These are phyloP conservation scores for Candida tammaniensis DNA, from an alignment of 805 yeast species.

Conservation along the genomic window DNA sequence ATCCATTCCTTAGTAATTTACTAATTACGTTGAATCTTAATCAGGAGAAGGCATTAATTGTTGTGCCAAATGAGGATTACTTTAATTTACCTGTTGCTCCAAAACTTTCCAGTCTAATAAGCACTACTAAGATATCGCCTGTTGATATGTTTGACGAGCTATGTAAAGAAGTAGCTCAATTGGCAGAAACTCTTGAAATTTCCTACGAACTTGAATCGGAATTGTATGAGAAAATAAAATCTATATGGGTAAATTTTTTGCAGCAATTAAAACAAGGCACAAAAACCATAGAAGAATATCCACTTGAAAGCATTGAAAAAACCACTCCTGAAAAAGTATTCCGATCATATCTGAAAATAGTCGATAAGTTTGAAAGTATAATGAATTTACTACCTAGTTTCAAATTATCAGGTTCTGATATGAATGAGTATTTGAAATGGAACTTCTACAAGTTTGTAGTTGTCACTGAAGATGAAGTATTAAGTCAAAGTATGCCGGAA, in stretches of 20 bases:
- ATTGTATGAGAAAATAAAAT: background rate
- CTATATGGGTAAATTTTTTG: background rate
- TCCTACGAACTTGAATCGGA: background rate
- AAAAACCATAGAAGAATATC: background rate
- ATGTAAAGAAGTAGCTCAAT: background rate
- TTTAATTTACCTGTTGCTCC: slow-evolving; percentile 1
- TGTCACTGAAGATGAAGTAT: slow-evolving; percentile 4
- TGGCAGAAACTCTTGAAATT: background rate
- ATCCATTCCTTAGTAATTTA: slow-evolving; percentile 1
- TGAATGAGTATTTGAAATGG: background rate
- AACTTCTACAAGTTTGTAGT: slow-evolving; percentile 3
- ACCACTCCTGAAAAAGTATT: background rate
- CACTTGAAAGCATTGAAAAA: background rate
- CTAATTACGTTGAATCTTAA: slow-evolving; percentile 2
- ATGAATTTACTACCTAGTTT: background rate
- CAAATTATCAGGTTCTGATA: background rate
- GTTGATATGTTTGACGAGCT: background rate
- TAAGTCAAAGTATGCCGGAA: background rate
- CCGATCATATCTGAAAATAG: background rate
- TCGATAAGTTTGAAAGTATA: background rate
- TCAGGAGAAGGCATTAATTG: slow-evolving; percentile 5
- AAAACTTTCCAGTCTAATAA: no score
- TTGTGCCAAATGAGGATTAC: slow-evolving; percentile 9
- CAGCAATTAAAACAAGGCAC: background rate
- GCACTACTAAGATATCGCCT: background rate